A percentile compares a stretch with the other conserved stretches of the same genome.
These are phyloP conservation scores for Abrus precatorius DNA, from an alignment of 306 rosid species.

Conservation along the genomic window DNA sequence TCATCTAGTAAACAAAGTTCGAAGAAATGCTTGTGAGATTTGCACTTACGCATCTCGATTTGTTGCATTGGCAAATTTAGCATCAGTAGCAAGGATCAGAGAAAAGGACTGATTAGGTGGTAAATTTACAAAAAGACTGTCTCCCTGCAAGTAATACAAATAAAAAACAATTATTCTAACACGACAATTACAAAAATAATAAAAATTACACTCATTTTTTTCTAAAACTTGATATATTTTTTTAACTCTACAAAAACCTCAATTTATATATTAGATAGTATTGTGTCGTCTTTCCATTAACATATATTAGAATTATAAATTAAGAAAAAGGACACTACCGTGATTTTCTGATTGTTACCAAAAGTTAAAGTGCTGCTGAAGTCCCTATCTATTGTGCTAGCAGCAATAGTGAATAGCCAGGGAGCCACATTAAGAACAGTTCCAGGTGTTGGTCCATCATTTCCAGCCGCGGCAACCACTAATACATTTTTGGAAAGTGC, in stretches of 20 bases:
- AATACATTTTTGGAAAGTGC: constrained; percentile 58
- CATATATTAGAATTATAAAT: neutral
- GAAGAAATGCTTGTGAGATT: neutral
- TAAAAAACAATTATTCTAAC: neutral
- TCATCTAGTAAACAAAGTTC: neutral
- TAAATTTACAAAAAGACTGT: constrained; percentile 57
- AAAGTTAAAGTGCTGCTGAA: constrained; percentile 60
- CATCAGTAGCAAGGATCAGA: constrained; percentile 55
- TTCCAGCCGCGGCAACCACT: constrained; percentile 69
- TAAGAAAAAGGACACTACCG: constrained; percentile 30
- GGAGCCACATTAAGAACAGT: constrained; percentile 67
- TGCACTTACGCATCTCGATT: constrained; percentile 57
- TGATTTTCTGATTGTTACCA: constrained; percentile 45
- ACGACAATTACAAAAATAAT: neutral
- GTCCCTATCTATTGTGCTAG: constrained; percentile 72
- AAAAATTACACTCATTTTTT: too few species aligned
- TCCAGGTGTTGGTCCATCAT: constrained; percentile 62
- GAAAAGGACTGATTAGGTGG: constrained; percentile 57
- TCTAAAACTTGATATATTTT: too few species aligned
- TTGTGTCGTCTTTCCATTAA: too few species aligned
- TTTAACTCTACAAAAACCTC: too few species aligned
- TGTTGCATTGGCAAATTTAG: constrained; percentile 45
- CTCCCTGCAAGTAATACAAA: constrained; percentile 52
- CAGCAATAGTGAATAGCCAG: constrained; percentile 71
- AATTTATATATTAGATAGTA: too few species aligned